Conservation (phyloP, 2,329 filamentous ascomycete species). For the Colletotrichum coccodes region DNA sequence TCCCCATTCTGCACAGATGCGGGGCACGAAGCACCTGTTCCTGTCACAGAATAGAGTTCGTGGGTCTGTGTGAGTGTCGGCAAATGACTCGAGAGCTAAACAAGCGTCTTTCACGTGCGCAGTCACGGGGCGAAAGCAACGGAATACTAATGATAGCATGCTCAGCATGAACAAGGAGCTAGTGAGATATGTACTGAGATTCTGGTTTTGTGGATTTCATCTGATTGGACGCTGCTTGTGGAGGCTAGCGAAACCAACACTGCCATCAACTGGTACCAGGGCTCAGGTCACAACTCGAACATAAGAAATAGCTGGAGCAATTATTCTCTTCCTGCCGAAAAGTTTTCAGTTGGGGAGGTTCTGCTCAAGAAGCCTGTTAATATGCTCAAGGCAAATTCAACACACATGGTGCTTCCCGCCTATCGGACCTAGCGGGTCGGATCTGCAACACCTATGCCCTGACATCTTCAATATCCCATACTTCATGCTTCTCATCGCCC, state of each 20-base stretch:
- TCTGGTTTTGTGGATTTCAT: not conserved
- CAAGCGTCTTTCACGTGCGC: not conserved
- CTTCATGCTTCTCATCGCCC: not conserved
- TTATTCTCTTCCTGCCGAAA: too few species aligned
- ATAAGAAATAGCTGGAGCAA: too few species aligned
- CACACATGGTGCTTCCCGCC: not conserved
- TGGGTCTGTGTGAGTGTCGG: not conserved
- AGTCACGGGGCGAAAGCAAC: not conserved
- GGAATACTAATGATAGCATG: not conserved
- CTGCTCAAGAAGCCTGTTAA: too few species aligned
- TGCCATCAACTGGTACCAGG: not conserved
- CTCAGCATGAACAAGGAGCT: too few species aligned
- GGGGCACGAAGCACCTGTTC: constrained; percentile 14
- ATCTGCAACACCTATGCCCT: not conserved
- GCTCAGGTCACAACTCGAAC: too few species aligned
- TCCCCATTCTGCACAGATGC: not conserved
- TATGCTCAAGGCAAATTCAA: too few species aligned
- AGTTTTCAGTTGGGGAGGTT: too few species aligned
- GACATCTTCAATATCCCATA: constrained; percentile 21
- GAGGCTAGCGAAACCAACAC: not conserved
- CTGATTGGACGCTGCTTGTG: not conserved
- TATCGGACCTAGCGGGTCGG: not conserved
- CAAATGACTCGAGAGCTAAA: not conserved
- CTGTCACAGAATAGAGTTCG: not conserved
- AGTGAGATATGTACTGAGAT: not conserved